Conservation (phyloP, 1,284 basidiomycete species). For the Moesziomyces antarcticus region DNA sequence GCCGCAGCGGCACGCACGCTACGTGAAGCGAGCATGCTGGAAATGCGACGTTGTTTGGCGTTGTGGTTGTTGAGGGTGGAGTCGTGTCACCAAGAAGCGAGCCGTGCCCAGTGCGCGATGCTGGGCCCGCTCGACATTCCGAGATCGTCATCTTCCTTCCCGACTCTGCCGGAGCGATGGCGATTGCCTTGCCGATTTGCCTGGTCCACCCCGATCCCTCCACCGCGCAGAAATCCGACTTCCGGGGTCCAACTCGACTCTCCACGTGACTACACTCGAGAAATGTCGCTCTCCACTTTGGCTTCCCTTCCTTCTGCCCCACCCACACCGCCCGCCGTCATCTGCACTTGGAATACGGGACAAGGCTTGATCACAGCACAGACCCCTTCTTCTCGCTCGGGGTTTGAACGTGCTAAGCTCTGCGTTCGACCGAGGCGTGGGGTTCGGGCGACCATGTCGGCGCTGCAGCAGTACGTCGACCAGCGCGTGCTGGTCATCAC, state of each 20-base stretch:
- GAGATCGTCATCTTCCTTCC: conserved; percentile 11
- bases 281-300: conserved; percentile 7
- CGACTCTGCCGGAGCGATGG: neutral
- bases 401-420: no score
- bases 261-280: neutral
- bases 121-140: no score
- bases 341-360: no score
- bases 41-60: neutral
- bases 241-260: neutral
- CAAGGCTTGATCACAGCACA: no score
- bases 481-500: conserved; percentile 84
- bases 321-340: no score
- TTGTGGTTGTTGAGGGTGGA: neutral
- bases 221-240: neutral
- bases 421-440: no score
- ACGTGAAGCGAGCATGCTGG: conserved; percentile 34
- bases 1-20: conserved; percentile 33
- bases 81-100: neutral
- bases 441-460: conserved; percentile 16
- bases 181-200: conserved; percentile 1
- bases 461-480: conserved; percentile 22
- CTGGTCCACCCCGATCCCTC: neutral
- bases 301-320: neutral
- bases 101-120: neutral
- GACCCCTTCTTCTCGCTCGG: no score